Evolutionary conservation across 2,329 filamentous ascomycete species (phyloP).

Genomic region (Monosporascus sp.): DNA sequence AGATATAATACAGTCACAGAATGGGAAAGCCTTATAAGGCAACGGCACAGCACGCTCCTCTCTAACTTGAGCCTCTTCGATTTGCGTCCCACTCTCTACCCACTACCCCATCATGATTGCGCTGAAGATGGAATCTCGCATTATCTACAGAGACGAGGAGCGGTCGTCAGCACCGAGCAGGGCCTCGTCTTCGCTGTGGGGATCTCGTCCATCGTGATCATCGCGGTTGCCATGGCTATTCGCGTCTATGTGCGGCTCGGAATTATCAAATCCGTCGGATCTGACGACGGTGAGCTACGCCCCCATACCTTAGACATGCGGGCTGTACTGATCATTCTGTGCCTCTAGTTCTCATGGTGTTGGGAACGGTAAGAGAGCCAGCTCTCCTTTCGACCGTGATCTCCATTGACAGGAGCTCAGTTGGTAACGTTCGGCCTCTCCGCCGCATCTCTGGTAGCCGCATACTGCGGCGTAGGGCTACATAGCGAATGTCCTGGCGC

Average conservation of each 20-base stretch:
- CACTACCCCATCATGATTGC: no score
- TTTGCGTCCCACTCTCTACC: no score
- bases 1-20: no score
- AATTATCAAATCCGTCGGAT: not conserved
- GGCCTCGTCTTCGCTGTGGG: not conserved
- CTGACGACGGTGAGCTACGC: not conserved
- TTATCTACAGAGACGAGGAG: not conserved
- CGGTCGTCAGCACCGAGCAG: not conserved
- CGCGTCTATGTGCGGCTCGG: not conserved
- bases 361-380: slow-evolving; percentile 3
- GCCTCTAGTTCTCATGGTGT: slow-evolving; percentile 5
- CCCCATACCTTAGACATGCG: not conserved
- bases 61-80: no score
- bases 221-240: not conserved
- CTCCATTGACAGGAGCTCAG: not conserved
- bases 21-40: no score
- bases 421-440: slow-evolving; percentile 7
- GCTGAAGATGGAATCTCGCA: not conserved
- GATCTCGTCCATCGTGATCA: not conserved
- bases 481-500: slow-evolving; percentile 1
- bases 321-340: not conserved
- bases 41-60: no score
- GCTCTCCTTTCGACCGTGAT: no score
- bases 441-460: slow-evolving; percentile 4
- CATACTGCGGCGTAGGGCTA: slow-evolving; percentile 6